Evolutionary conservation across 371 early-diverging fungal genomes (phyloP).

Genomic region (Mortierella sp.): DNA sequence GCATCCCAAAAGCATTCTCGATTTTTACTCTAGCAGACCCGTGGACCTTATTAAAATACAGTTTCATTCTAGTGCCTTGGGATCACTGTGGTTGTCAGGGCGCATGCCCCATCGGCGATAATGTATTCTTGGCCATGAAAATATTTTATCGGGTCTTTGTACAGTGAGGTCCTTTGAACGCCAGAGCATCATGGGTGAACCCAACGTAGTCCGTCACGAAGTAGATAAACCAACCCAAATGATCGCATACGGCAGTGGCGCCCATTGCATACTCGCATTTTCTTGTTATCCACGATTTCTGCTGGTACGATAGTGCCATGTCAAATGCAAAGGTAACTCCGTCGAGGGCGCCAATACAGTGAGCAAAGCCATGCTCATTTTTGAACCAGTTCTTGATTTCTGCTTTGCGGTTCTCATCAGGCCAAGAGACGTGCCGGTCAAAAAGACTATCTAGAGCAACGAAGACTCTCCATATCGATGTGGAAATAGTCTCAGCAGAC

Average conservation of each 20-base stretch:
- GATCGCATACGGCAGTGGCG: slow-evolving; percentile 4
- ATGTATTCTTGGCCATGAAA: not conserved
- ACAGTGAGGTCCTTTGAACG: too few species aligned
- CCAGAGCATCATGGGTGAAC: not conserved
- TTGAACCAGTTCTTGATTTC: too few species aligned
- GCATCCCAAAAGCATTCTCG: too few species aligned
- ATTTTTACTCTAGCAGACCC: not conserved
- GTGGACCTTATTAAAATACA: not conserved
- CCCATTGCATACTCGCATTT: slow-evolving; percentile 5
- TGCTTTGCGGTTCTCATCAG: too few species aligned
- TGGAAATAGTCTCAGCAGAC: too few species aligned
- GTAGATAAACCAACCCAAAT: not conserved
- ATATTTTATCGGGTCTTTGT: not conserved
- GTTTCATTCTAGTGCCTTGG: not conserved
- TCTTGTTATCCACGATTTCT: not conserved
- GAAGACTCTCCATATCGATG: too few species aligned
- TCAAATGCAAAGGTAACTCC: not conserved
- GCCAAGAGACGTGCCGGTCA: too few species aligned
- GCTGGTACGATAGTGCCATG: not conserved
- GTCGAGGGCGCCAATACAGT: not conserved
- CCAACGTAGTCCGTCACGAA: slow-evolving; percentile 3
- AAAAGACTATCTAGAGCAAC: too few species aligned
- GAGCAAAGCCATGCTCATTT: too few species aligned
- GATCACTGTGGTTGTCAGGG: not conserved
- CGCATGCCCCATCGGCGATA: slow-evolving; percentile 5